These are phyloP conservation scores for Penicillium herquei DNA, from an alignment of 495 filamentous ascomycete species.

Conservation along the genomic window DNA sequence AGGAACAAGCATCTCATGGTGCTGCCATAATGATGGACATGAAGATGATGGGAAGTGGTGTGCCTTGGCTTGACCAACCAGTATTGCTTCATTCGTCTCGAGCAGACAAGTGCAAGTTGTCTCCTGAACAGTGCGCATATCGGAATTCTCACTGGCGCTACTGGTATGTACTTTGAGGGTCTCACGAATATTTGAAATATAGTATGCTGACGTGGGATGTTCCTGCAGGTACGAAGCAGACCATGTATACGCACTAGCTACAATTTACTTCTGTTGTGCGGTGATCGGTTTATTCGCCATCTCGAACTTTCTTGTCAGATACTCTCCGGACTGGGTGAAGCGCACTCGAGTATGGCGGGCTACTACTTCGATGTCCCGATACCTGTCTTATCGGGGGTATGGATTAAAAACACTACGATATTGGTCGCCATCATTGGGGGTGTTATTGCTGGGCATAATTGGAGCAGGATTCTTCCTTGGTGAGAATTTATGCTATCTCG, in stretches of 20 bases:
- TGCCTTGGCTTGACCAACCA: slow-evolving; percentile 46
- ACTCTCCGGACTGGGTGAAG: slow-evolving; percentile 23
- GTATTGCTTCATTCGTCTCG: slow-evolving; percentile 50
- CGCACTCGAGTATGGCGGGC: slow-evolving; percentile 22
- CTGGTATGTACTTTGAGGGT: slow-evolving; percentile 31
- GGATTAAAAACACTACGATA: slow-evolving; percentile 14
- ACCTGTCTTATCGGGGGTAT: slow-evolving; percentile 27
- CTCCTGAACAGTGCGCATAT: slow-evolving; percentile 47
- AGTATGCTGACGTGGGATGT: slow-evolving; percentile 5
- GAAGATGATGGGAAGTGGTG: slow-evolving; percentile 9
- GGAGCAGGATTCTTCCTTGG: slow-evolving; percentile 29
- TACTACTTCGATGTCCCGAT: slow-evolving; percentile 21
- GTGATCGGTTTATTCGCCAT: slow-evolving; percentile 47
- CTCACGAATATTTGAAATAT: not conserved
- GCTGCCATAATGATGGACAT: slow-evolving; percentile 15
- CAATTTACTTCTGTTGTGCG: slow-evolving; percentile 48
- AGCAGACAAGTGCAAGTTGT: slow-evolving; percentile 42
- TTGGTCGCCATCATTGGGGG: slow-evolving; percentile 25
- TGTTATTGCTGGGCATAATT: slow-evolving; percentile 20
- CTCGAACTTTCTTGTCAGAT: slow-evolving; percentile 24
- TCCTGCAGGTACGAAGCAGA: slow-evolving; percentile 51
- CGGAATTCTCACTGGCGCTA: slow-evolving; percentile 45
- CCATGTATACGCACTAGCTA: slow-evolving; percentile 49
- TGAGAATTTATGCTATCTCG: slow-evolving; percentile 12
- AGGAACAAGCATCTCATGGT: not conserved